Evolutionary conservation across 2,329 filamentous ascomycete species (phyloP), one percentile per base, ranked within the genome.

Genomic region (Cryphonectria naterciae): DNA sequence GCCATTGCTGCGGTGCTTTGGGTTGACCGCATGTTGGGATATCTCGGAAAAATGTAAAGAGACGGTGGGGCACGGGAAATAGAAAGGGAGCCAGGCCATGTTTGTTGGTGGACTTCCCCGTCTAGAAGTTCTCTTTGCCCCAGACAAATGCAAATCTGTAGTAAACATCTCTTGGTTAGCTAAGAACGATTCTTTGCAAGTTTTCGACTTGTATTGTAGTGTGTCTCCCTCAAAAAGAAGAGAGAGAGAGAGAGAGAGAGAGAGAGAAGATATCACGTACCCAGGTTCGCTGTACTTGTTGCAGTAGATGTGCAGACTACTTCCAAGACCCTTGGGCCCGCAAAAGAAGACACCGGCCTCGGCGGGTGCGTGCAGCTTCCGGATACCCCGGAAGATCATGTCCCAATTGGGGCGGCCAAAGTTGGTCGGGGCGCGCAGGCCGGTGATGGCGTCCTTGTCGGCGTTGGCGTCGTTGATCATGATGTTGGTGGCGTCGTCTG

Each of bases 381-480:
- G 86, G 78, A 97, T 93, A 68, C 91, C 91, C 74, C 92, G 88
- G 84, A 96, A 96, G 77, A 97, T 93, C 88, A 93, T 93, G 78
- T 96, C 92, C 93, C 93, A 96, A 82, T 96, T 95, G 22, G 93
- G 93, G 35, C 93, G 86, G 68, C 93, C 93, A 79, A 96, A 94
- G 83, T 94, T 96, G 60, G 93, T 96, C 28, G 93, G 93, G 68
- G 92, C 91, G 65, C 92, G 87, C 41, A 96, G 86, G 68, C 93
- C 93, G 0, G 93, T 96, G 79, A 96, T 95, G 76, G 93, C 90
- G 79, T 96, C 93, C 80, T 92, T 92, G 79, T 95, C 92, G 75
- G 92, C 91, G 78, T 94, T 93, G 79, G 91, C 92, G 76, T 95
- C 92, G 83, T 95, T 95, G 85, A 95, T 94, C 92, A 95, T 95